Conservation (phyloP, 2,329 filamentous ascomycete genomes). For the Fusarium sp. region DNA sequence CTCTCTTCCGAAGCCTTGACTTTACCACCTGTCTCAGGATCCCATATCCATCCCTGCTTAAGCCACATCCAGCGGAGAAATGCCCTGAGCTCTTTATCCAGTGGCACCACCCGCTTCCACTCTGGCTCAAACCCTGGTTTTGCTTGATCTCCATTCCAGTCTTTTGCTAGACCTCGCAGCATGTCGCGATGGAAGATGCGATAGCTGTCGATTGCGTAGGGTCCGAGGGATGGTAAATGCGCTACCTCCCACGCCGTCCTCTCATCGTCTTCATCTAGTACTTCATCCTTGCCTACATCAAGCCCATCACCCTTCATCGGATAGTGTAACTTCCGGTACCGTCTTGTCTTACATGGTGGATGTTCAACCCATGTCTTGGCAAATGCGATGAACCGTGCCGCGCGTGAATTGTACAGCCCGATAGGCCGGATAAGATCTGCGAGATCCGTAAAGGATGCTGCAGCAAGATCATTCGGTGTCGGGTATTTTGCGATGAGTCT, state of each 20-base stretch:
- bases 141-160: not conserved
- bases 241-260: slow-evolving; percentile 35
- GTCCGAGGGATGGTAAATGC: slow-evolving; percentile 26
- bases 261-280: slow-evolving; percentile 10
- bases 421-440: slow-evolving; percentile 26
- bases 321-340: slow-evolving; percentile 33
- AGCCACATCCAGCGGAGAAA: slow-evolving; percentile 39
- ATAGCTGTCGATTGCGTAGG: slow-evolving; percentile 35
- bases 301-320: slow-evolving; percentile 8
- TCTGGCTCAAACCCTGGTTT: slow-evolving; percentile 10
- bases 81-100: slow-evolving; percentile 32
- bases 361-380: slow-evolving; percentile 21
- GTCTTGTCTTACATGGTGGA: slow-evolving; percentile 1
- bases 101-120: slow-evolving; percentile 31
- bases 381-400: slow-evolving; percentile 26
- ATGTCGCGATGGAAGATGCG: slow-evolving; percentile 35
- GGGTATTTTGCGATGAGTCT: slow-evolving; percentile 7
- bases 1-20: not conserved
- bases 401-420: slow-evolving; percentile 31
- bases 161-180: not conserved
- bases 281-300: slow-evolving; percentile 19
- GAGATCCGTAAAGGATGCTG: slow-evolving; percentile 3
- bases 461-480: not conserved
- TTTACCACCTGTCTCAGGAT: slow-evolving; percentile 22
- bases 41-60: slow-evolving; percentile 30